Conservation (phyloP, 192 early-diverging fungal species). For the Backusella luteola region DNA sequence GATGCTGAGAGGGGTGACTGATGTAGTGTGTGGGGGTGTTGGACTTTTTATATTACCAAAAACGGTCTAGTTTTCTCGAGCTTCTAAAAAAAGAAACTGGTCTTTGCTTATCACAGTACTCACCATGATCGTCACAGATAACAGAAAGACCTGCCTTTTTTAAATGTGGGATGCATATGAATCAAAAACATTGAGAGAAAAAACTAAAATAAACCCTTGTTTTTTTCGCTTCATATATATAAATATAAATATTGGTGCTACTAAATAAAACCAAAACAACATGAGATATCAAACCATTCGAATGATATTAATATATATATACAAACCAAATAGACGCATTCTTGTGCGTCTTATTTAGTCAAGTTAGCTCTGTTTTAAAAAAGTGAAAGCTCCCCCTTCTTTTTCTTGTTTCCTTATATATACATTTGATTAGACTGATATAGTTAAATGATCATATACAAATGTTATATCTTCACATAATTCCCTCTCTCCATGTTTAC, state of each 20-base stretch:
- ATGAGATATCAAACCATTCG: neutral
- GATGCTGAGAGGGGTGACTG: neutral
- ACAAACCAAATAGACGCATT: neutral
- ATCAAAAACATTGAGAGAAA: neutral
- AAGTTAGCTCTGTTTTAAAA: conserved; percentile 1
- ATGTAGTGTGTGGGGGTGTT: neutral
- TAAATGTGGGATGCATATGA: neutral
- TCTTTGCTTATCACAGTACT: neutral
- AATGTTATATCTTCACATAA: neutral
- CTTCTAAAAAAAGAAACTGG: neutral
- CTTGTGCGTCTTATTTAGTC: neutral
- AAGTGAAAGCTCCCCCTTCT: neutral
- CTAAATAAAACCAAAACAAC: neutral
- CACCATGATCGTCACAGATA: neutral
- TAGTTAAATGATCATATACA: neutral
- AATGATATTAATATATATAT: neutral
- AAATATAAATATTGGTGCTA: neutral
- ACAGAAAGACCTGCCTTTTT: neutral
- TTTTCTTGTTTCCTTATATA: neutral
- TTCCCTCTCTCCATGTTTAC: neutral
- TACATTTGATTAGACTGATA: neutral
- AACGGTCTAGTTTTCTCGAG: neutral
- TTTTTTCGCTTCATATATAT: neutral
- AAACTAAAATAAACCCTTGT: neutral
- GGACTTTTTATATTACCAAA: neutral